Base-by-base conservation (phyloP, 2,329 filamentous ascomycete species). In the Pseudocercospora fijiensis region DNA sequence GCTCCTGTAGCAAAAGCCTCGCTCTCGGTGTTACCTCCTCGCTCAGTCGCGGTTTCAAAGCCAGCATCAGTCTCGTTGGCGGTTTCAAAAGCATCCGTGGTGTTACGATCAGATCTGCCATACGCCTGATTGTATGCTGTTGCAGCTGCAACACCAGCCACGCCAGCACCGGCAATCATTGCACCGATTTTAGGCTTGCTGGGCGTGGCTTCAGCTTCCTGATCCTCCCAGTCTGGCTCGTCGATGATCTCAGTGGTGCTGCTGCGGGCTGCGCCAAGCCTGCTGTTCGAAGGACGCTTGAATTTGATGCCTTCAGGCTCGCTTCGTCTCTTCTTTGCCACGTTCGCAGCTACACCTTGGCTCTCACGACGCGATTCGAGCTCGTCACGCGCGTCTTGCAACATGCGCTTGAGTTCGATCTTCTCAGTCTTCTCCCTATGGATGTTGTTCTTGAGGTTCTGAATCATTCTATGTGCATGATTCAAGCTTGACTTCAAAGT, bases 341-440 rank as follows among this genome's bases (percentile, higher is more conserved):
- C 78, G 67, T 78, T 82, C 47, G 76, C 81, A 71, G 60, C 77
- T 71, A 72, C 74, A 51, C 75, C 77, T 71, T 81, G 86, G 55
- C 63, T 70, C 58, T 79, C 82, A 11, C 73, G 71, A 55, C 85
- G 83, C 53, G 86, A 78, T 77, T 92, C 95, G 27, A 99, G 80
- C 73, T 99, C 95, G 75, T 99, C 95, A 37, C 93, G 88, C 24
- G 94, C 90, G 73, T 99, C 95, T 79, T 98, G 94, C 28, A 98
- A 86, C 85, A 99, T 91, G 64, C 94, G 90, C 78, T 92, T 93
- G 60, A 98, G 85, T 78, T 99, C 95, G 27, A 98, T 86, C 82
- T 97, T 99, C 78, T 99, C 95, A 0, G 94, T 97, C 87, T 98
- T 99, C 78, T 99, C 95, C 33, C 95, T 90, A 77, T 99, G 94